Conservation (phyloP, 2,329 filamentous ascomycete species). For the Nothophaeocryptopus gaeumannii region DNA sequence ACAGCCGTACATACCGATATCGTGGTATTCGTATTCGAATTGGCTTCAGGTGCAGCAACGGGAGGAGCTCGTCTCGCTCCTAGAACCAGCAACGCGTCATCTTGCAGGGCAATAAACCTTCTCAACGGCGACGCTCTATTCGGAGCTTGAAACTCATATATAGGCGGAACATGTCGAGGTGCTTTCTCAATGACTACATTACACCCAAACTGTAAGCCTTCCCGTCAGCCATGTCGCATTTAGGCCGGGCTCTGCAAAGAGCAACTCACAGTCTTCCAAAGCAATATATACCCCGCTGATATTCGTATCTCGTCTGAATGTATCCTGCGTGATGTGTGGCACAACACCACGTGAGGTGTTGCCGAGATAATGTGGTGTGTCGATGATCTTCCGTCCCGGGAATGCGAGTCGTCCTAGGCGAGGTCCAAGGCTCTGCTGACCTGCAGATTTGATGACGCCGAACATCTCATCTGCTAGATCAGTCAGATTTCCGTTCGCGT, state of each 20-base stretch:
- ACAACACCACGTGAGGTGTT: slow-evolving; percentile 79
- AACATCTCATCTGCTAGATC: slow-evolving; percentile 43
- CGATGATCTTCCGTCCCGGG: slow-evolving; percentile 61
- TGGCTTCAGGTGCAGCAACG: slow-evolving; percentile 63
- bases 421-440: slow-evolving; percentile 44
- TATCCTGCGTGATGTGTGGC: slow-evolving; percentile 87
- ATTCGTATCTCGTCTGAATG: slow-evolving; percentile 62
- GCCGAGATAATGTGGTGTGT: slow-evolving; percentile 80
- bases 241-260: slow-evolving; percentile 5
- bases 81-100: slow-evolving; percentile 66
- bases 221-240: slow-evolving; percentile 38
- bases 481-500: slow-evolving; percentile 9
- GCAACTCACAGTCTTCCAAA: slow-evolving; percentile 81
- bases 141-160: slow-evolving; percentile 50
- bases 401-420: slow-evolving; percentile 67
- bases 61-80: slow-evolving; percentile 75
- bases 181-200: slow-evolving; percentile 61
- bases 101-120: slow-evolving; percentile 70
- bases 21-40: slow-evolving; percentile 54
- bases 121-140: slow-evolving; percentile 61
- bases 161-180: slow-evolving; percentile 47
- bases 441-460: slow-evolving; percentile 40
- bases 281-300: slow-evolving; percentile 74
- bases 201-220: slow-evolving; percentile 37
- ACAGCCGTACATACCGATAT: slow-evolving; percentile 82